Base-by-base conservation (phyloP, 2,329 filamentous ascomycete genomes). In the Phialophora verrucosa region DNA sequence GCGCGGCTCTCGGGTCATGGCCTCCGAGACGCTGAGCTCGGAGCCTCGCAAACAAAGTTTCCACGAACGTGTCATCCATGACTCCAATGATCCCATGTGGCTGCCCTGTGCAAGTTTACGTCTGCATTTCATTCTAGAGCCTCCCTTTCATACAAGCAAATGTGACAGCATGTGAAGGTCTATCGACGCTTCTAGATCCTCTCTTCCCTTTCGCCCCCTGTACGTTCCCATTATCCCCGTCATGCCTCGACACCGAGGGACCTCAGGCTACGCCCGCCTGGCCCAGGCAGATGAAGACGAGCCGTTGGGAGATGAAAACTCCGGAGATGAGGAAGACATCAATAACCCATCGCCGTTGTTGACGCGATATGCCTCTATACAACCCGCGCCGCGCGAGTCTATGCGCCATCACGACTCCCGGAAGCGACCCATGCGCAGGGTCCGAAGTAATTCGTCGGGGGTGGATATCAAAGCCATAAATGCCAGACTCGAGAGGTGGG, bases 391-490 rank as follows among this genome's bases (percentile, higher is more conserved):
- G 64, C 85, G 85, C 72, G 87, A 85, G 61, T 84, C 83, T 75
- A 87, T 89, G 83, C 80, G 83, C 54, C 64, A 66, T 56, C 49
- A 65, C 14, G 61, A 66, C 47, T 75, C 78, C 17, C 75, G 78
- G 72, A 83, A 82, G 73, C 70, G 79, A 80, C 73, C 81, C 73
- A 75, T 83, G 81, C 80, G 84, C 69, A 83, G 87, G 59, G 80
- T 83, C 67, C 84, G 88, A 70, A 91, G 91, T 76, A 95, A 93
- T 74, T 85, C 81, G 73, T 92, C 92, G 23, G 94, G 93, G 2
- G 94, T 99, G 20, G 95, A 99, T 75, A 91, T 99, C 76, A 98
- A 98, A 78, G 95, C 95, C 67, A 98, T 99, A 80, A 99, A 99
- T 78, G 93, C 94, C 66, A 87, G 95, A 27, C 83, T 99, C 29